Evolutionary conservation across 75 land plant genomes (phyloP).

Genomic region (Adiantum capillusveneris): DNA sequence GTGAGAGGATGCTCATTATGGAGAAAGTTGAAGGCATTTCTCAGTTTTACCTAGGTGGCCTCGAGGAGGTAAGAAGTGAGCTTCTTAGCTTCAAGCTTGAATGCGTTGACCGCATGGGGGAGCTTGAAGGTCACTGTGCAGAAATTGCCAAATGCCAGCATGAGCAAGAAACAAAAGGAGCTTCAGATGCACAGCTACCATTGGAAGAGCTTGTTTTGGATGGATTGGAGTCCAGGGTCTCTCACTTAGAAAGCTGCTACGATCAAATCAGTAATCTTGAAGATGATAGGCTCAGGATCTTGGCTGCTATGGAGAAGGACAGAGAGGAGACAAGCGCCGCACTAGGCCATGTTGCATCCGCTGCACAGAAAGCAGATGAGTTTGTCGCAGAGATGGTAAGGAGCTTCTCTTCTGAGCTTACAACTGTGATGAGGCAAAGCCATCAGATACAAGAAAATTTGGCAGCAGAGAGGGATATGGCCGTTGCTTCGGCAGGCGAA

Average conservation of each 20-base stretch:
- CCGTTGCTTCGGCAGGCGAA: background rate
- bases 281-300: background rate
- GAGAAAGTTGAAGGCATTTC: slow-evolving; percentile 26
- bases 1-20: slow-evolving; percentile 24
- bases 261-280: background rate
- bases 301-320: slow-evolving; percentile 6
- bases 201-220: slow-evolving; percentile 4
- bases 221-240: slow-evolving; percentile 6
- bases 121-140: slow-evolving; percentile 16
- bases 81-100: slow-evolving; percentile 16
- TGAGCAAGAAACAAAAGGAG: slow-evolving; percentile 5
- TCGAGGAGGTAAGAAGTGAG: slow-evolving; percentile 27
- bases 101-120: slow-evolving; percentile 17
- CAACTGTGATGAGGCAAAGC: slow-evolving; percentile 3
- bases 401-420: slow-evolving; percentile 6
- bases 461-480: slow-evolving; percentile 6
- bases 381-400: slow-evolving; percentile 11
- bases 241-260: background rate
- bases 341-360: slow-evolving; percentile 7
- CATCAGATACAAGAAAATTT: background rate
- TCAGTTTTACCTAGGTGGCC: slow-evolving; percentile 25
- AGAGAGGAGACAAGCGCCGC: slow-evolving; percentile 11
- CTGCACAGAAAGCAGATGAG: slow-evolving; percentile 19
- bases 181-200: background rate
- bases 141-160: slow-evolving; percentile 3